phyloP scores from a whole-genome alignment of 2,329 filamentous ascomycete genomes.

The Aspergillus sp. region DNA sequence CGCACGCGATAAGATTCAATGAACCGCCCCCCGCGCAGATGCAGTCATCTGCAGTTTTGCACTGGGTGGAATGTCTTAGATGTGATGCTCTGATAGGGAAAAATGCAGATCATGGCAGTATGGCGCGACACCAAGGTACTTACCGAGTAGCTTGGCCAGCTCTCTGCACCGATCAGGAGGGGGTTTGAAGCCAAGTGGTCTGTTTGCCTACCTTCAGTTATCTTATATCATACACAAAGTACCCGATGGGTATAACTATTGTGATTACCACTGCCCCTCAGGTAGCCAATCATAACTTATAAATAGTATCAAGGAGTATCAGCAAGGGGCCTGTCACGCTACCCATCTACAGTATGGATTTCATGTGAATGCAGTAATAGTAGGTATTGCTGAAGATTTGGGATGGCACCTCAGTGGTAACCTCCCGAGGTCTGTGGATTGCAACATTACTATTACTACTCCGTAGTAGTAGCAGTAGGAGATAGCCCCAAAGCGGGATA shows the following conservation, averaged over 20 bases:
- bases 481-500: neutral
- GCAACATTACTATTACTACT: neutral
- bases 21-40: neutral
- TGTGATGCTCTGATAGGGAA: neutral
- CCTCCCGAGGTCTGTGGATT: neutral
- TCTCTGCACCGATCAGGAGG: no score
- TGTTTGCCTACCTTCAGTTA: no score
- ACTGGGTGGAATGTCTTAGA: neutral
- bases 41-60: constrained; percentile 5
- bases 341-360: neutral
- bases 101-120: neutral
- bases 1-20: constrained; percentile 1
- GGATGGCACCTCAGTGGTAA: neutral
- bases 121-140: neutral
- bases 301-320: neutral
- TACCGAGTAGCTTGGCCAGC: neutral
- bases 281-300: neutral
- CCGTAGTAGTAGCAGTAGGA: no score
- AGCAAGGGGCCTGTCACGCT: neutral
- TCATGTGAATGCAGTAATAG: neutral
- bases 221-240: neutral
- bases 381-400: neutral
- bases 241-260: neutral
- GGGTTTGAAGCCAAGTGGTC: no score
- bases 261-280: neutral